Evolutionary conservation across 2,329 filamentous ascomycete species (phyloP).

Genomic region (Talaromyces amestolkiae): DNA sequence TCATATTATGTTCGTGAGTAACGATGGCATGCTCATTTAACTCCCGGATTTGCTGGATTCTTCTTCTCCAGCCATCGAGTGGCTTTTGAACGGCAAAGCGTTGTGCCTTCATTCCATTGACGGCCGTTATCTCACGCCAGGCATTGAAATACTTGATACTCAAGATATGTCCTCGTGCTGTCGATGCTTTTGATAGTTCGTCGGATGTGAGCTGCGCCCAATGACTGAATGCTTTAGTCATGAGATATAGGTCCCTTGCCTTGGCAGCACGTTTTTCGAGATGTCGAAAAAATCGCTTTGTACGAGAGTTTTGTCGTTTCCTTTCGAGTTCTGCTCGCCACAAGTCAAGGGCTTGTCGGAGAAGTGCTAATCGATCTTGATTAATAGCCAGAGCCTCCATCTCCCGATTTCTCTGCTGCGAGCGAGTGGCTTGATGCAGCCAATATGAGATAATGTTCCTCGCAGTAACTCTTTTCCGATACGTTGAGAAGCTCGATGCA

Average conservation of each 20-base stretch:
- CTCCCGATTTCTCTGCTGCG: conserved; percentile 35
- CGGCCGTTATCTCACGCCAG: conserved; percentile 64
- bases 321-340: conserved; percentile 46
- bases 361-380: conserved; percentile 51
- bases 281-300: conserved; percentile 54
- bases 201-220: conserved; percentile 67
- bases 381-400: conserved; percentile 48
- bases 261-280: conserved; percentile 60
- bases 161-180: conserved; percentile 69
- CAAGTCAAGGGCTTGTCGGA: conserved; percentile 53
- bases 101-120: conserved; percentile 56
- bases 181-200: conserved; percentile 63
- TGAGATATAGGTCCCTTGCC: conserved; percentile 64
- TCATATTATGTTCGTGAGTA: conserved; percentile 31
- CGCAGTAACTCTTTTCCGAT: conserved; percentile 39
- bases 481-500: conserved; percentile 49
- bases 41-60: conserved; percentile 36
- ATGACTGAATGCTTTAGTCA: conserved; percentile 63
- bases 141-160: conserved; percentile 66
- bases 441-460: conserved; percentile 47
- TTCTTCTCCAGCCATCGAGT: conserved; percentile 53
- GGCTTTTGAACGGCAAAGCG: conserved; percentile 55
- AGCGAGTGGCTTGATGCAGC: conserved; percentile 45
- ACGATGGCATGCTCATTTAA: conserved; percentile 35
- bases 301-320: conserved; percentile 46